Evolutionary conservation across 768 basidiomycete species (phyloP).

Genomic region (Amanita fuliginea): DNA sequence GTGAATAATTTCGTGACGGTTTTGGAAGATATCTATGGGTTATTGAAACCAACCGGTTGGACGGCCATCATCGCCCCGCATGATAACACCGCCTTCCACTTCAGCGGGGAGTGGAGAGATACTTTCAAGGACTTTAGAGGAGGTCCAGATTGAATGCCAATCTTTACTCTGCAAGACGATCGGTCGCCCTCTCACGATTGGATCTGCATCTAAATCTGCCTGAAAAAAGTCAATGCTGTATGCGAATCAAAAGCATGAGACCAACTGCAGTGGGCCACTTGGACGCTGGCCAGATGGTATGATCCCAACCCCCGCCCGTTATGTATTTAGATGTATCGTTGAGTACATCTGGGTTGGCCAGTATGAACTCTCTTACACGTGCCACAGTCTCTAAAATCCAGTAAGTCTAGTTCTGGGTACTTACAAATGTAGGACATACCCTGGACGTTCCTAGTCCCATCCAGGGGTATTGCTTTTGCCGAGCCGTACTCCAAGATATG

Average conservation of each 20-base stretch:
- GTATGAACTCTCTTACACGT: constrained; percentile 50
- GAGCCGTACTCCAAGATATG: constrained; percentile 77
- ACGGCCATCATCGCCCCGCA: constrained; percentile 51
- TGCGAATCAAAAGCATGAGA: neutral
- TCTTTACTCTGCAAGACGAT: constrained; percentile 80
- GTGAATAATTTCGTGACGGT: constrained; percentile 2
- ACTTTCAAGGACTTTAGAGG: constrained; percentile 41
- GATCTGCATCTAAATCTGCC: constrained; percentile 66
- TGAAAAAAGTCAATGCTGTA: constrained; percentile 15
- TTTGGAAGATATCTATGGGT: neutral
- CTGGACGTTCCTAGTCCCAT: constrained; percentile 45
- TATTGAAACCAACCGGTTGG: constrained; percentile 50
- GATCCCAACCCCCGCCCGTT: constrained; percentile 86
- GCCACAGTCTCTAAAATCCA: constrained; percentile 42
- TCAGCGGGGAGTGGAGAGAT: constrained; percentile 54
- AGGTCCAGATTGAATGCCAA: constrained; percentile 85
- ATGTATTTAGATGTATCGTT: constrained; percentile 52
- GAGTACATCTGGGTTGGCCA: constrained; percentile 43
- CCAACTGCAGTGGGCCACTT: constrained; percentile 63
- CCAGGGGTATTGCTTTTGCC: constrained; percentile 49
- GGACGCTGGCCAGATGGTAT: constrained; percentile 56
- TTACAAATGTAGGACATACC: constrained; percentile 24
- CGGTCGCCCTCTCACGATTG: constrained; percentile 53
- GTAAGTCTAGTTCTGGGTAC: neutral
- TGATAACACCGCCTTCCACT: constrained; percentile 74